These are phyloP conservation scores for Podila clonocystis DNA, from an alignment of 192 early-diverging fungal genomes.

Conservation along the genomic window DNA sequence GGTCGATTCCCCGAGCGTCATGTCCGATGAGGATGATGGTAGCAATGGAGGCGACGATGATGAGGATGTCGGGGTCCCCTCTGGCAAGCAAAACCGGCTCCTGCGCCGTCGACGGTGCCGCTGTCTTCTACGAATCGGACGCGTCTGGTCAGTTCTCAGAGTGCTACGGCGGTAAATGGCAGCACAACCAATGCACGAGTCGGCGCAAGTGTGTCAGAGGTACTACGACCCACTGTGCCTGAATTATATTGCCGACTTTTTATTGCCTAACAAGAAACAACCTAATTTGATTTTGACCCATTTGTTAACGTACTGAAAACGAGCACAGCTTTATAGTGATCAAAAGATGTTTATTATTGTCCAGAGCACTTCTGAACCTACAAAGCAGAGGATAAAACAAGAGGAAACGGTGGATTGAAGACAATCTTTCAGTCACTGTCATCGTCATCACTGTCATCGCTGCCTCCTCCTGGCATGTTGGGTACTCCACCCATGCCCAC, in stretches of 20 bases:
- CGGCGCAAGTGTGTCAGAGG: conserved; percentile 35
- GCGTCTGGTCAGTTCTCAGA: conserved; percentile 36
- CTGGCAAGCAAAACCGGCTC: conserved; percentile 28
- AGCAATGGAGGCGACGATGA: not conserved
- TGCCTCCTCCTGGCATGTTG: conserved; percentile 10
- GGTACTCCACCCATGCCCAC: conserved; percentile 41
- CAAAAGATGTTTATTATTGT: not conserved
- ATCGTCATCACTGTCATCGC: conserved; percentile 38
- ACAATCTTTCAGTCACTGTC: conserved; percentile 12
- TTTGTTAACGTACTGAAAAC: too few relatives aligned
- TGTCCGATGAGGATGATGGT: not conserved
- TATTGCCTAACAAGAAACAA: too few relatives aligned
- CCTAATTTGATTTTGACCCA: too few relatives aligned
- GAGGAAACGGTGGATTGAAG: not conserved
- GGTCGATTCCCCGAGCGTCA: too few relatives aligned
- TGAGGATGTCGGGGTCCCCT: conserved; percentile 13
- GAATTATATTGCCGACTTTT: not conserved
- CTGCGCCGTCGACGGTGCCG: conserved; percentile 23
- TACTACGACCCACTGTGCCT: conserved; percentile 37
- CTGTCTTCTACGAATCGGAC: conserved; percentile 27
- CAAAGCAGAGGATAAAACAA: not conserved
- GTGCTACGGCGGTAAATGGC: conserved; percentile 35
- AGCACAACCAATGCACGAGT: conserved; percentile 43
- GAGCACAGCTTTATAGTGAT: too few relatives aligned
- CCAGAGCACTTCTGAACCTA: not conserved